Evolutionary conservation across 1,139 yeast species (phyloP), one percentile per base, ranked within the genome.

Genomic region (Suhomyces terraborum): DNA sequence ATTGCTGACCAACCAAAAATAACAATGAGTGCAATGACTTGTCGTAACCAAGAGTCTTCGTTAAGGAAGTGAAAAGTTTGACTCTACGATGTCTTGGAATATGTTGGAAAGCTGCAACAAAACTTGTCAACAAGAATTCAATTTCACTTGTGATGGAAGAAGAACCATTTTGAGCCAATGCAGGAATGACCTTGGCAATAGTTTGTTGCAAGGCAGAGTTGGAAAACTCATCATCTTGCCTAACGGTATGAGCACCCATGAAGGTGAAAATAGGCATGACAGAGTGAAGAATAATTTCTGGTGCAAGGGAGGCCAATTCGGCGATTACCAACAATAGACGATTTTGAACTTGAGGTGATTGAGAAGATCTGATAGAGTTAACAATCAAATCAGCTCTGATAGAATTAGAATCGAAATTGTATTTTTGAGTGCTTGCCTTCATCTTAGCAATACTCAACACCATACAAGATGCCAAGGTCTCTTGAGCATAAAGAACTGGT

Each of bases 191-290:
- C 53, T 87, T 84, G 12, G 87, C 73, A 40, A 93, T 85, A 3
- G 99, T 93, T 60, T 88, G 94, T 56, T 89, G 96, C 48, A 94
- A 88, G 28, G 93, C 97, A 50, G 87, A 85, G 33, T 86, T 86
- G 2, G 97, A 88, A 59, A 88, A 91, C 56, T 89, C 97, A 61
- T 93, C 98, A 62, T 93, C 98, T 67, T 93, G 97, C 58, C 96
- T 84, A 38, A 94, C 80, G 9, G 98, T 89, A 56, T 89, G 95
- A 22, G 98, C 96, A 43, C 99, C 99, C 98, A 93, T 93, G 56
- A 93, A 94, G 0, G 98, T 94, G 69, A 93, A 93, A 41, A 93
- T 91, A 14, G 99, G 98, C 99, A 93, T 93, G 10, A 94, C 96
- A 3, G 97, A 87, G 66, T 94, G 98, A 49, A 94, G 72, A 27